Evolutionary conservation across 176 grass and related monocot genomes (phyloP).

Genomic region (Eleusine indica): DNA sequence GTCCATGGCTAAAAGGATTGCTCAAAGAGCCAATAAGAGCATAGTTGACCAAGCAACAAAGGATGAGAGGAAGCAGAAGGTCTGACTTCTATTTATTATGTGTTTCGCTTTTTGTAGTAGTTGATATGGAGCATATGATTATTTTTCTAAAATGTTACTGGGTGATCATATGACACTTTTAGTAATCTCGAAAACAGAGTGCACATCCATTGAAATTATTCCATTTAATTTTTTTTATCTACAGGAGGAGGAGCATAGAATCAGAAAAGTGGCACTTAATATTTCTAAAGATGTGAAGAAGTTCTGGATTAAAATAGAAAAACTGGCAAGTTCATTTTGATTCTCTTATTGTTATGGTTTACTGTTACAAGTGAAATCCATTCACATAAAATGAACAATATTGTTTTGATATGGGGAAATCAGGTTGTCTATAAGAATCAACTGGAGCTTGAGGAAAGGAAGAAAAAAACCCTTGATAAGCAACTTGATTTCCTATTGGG

Average conservation of each 20-base stretch:
- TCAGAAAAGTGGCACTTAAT: constrained; percentile 91
- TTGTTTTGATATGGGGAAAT: constrained; percentile 21
- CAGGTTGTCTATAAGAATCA: constrained; percentile 99
- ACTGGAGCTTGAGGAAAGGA: constrained; percentile 88
- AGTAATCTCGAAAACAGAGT: neutral
- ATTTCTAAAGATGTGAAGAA: constrained; percentile 99
- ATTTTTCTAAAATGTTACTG: constrained; percentile 17
- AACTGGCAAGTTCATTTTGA: constrained; percentile 67
- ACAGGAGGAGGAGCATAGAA: constrained; percentile 90
- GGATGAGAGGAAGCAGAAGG: constrained; percentile 95
- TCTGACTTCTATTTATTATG: constrained; percentile 38
- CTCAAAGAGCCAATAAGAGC: constrained; percentile 77
- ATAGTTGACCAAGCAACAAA: constrained; percentile 77
- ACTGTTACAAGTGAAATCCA: neutral
- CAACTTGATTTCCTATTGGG: constrained; percentile 98
- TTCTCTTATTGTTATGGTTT: neutral
- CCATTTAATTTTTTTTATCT: constrained; percentile 22
- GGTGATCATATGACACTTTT: constrained; percentile 1
- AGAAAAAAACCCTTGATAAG: constrained; percentile 93
- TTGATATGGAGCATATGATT: neutral
- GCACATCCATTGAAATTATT: neutral
- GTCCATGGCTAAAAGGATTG: constrained; percentile 91
- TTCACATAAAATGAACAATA: constrained; percentile 33
- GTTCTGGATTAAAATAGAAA: constrained; percentile 99
- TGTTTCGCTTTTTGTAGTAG: constrained; percentile 13